A percentile compares a stretch with the other conserved stretches of the same genome.
These are phyloP conservation scores for Chenopodium formosanum DNA, from an alignment of 148 eudicot species.

Conservation along the genomic window DNA sequence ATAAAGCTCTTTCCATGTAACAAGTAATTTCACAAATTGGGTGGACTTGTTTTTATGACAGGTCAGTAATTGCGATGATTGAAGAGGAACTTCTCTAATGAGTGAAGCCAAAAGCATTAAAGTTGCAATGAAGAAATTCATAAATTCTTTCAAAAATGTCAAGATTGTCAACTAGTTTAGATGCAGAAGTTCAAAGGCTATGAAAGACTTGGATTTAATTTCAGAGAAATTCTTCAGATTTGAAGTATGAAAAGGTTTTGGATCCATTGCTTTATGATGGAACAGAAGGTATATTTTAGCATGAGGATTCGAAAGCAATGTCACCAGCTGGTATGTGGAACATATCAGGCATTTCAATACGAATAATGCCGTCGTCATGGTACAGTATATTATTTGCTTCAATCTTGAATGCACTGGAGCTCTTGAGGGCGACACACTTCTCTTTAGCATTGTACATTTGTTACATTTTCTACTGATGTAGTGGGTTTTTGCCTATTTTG, in stretches of 20 bases:
- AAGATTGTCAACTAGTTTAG: neutral
- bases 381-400: neutral
- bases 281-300: neutral
- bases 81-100: neutral
- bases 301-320: constrained; percentile 6
- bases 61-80: neutral
- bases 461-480: neutral
- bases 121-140: neutral
- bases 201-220: neutral
- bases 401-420: constrained; percentile 7
- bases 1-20: constrained; percentile 2
- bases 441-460: neutral
- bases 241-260: neutral
- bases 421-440: neutral
- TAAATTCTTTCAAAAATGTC: neutral
- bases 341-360: neutral
- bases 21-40: neutral
- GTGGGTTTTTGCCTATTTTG: neutral
- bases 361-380: neutral
- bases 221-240: neutral
- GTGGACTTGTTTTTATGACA: neutral
- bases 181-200: neutral
- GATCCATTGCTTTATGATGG: neutral
- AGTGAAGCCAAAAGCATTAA: neutral
- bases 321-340: constrained; percentile 1